Conservation (phyloP, 73 alveolate species). For the Blepharisma japonicum region DNA sequence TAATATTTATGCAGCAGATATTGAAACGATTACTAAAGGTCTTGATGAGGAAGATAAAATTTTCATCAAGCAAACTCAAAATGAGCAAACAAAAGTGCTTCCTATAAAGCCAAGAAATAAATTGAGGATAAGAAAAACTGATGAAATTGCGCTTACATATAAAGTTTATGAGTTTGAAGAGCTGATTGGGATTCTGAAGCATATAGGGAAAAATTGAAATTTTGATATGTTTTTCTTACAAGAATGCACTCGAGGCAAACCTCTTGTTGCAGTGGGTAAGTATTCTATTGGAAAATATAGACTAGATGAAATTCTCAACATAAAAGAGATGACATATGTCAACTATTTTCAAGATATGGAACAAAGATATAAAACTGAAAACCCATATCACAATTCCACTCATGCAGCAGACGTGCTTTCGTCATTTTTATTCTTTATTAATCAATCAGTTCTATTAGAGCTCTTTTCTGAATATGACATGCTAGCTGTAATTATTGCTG, state of each 20-base stretch:
- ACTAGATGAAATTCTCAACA: background rate
- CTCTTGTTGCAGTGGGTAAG: background rate
- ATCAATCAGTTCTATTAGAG: background rate
- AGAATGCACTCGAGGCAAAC: slow-evolving; percentile 21
- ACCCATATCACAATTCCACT: slow-evolving; percentile 29
- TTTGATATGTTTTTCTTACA: slow-evolving; percentile 17
- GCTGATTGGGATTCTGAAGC: slow-evolving; percentile 3
- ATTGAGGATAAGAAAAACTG: too few species aligned
- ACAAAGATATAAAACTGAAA: background rate
- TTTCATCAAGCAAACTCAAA: background rate
- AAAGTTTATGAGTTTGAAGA: background rate
- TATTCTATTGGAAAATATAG: background rate
- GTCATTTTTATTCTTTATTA: background rate
- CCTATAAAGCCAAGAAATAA: too few species aligned
- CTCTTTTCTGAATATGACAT: slow-evolving; percentile 6
- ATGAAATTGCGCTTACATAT: background rate
- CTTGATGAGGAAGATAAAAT: slow-evolving; percentile 18
- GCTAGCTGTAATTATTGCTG: slow-evolving; percentile 29
- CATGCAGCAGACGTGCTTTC: slow-evolving; percentile 35
- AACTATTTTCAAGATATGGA: background rate
- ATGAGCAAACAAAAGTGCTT: background rate
- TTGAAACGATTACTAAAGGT: background rate
- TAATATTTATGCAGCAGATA: background rate
- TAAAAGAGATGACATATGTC: background rate
- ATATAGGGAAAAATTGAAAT: slow-evolving; percentile 22